A percentile compares a stretch with the other conserved stretches of the same genome.
Conservation (phyloP, 129 eudicot genomes). For the Pseudognaphalium luteoalbum region DNA sequence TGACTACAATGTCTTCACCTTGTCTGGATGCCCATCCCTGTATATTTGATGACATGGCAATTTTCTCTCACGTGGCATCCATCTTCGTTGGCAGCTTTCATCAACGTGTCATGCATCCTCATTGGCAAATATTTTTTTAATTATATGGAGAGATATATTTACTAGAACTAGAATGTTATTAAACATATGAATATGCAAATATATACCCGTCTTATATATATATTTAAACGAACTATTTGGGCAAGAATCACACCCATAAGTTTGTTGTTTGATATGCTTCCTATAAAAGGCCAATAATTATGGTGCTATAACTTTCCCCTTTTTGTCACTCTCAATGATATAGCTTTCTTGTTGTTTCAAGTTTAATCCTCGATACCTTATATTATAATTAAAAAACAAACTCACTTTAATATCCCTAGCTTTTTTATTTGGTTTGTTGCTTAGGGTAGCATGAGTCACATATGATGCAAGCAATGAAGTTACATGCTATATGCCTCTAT, state of each 20-base stretch:
- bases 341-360: slow-evolving; percentile 34
- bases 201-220: neutral
- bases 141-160: neutral
- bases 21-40: too few relatives aligned
- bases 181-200: neutral
- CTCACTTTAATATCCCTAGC: neutral
- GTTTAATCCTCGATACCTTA: slow-evolving; percentile 29
- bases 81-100: neutral
- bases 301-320: slow-evolving; percentile 29
- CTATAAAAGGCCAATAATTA: slow-evolving; percentile 38
- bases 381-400: slow-evolving; percentile 14
- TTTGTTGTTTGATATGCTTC: slow-evolving; percentile 34
- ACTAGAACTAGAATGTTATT: neutral
- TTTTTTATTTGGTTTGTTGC: slow-evolving; percentile 24
- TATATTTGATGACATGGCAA: neutral
- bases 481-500: neutral
- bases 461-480: slow-evolving; percentile 32
- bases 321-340: slow-evolving; percentile 20
- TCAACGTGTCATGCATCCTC: neutral
- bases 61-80: neutral
- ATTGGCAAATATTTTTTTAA: neutral
- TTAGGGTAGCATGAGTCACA: slow-evolving; percentile 38
- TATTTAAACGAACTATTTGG: slow-evolving; percentile 4
- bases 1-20: too few relatives aligned
- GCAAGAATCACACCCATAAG: slow-evolving; percentile 21